Evolutionary conservation across 805 yeast genomes (phyloP).

Genomic region (Saccharomyces jurei): DNA sequence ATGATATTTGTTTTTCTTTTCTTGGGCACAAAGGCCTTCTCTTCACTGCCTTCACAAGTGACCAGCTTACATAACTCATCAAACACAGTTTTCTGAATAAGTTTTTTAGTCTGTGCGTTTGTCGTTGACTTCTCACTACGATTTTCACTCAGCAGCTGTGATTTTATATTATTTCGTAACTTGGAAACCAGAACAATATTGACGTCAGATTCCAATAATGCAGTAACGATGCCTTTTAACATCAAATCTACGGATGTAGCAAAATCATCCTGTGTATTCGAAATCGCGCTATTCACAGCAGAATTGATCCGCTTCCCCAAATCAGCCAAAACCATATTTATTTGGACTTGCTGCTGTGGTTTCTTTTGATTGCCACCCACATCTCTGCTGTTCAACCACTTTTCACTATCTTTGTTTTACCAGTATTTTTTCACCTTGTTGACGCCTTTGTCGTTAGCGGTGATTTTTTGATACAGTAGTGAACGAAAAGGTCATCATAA

Average conservation of each 20-base stretch:
- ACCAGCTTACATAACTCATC: conserved; percentile 86
- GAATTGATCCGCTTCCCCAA: conserved; percentile 67
- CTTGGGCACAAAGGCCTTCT: conserved; percentile 68
- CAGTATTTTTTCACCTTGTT: not conserved
- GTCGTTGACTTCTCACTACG: conserved; percentile 11
- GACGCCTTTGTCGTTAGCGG: not conserved
- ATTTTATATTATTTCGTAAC: conserved; percentile 63
- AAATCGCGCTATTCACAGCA: conserved; percentile 60
- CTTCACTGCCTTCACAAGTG: conserved; percentile 43
- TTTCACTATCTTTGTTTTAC: not conserved
- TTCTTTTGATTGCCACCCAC: not conserved
- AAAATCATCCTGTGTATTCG: conserved; percentile 50
- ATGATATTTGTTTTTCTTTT: conserved; percentile 73
- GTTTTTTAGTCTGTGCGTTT: conserved; percentile 58
- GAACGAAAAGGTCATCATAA: not conserved
- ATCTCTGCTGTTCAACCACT: not conserved
- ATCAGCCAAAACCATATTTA: conserved; percentile 69
- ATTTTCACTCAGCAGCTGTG: conserved; percentile 40
- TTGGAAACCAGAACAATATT: conserved; percentile 76
- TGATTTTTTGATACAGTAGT: not conserved
- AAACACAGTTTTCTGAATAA: conserved; percentile 84
- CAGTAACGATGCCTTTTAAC: conserved; percentile 84
- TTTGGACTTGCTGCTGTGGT: not conserved
- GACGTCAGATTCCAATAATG: conserved; percentile 89
- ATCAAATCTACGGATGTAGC: conserved; percentile 53